Conservation (phyloP, 139 green algal genomes). For the Pleodorina starrii region DNA sequence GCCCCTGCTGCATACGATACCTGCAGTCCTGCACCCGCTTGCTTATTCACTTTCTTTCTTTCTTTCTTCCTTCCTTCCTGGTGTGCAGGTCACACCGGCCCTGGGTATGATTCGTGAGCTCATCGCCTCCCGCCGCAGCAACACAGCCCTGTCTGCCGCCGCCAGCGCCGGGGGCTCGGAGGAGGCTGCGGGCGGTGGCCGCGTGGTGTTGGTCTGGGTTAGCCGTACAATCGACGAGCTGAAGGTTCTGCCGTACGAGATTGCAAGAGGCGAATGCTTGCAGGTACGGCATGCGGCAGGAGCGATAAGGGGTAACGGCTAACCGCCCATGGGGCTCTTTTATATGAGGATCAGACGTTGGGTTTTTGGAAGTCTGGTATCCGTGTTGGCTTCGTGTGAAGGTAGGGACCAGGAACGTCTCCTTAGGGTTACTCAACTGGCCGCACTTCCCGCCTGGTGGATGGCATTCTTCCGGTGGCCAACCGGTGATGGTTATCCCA, state of each 20-base stretch:
- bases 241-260: background rate
- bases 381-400: too few species aligned
- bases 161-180: background rate
- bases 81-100: background rate
- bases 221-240: constrained; percentile 30
- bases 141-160: background rate
- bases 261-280: constrained; percentile 15
- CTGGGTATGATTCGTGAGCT: constrained; percentile 39
- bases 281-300: too few species aligned
- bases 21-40: background rate
- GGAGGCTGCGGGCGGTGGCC: background rate
- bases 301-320: too few species aligned
- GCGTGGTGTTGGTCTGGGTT: background rate
- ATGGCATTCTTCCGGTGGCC: too few species aligned
- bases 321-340: too few species aligned
- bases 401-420: too few species aligned
- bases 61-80: background rate
- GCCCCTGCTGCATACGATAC: background rate
- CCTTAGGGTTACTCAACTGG: too few species aligned
- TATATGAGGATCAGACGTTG: background rate
- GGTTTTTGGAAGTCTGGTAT: too few species aligned
- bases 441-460: background rate
- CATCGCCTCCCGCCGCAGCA: background rate
- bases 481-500: too few species aligned
- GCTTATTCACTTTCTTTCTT: background rate